phyloP scores from a whole-genome alignment of 1,284 basidiomycete species.

The Mrakiaceae sp. region DNA sequence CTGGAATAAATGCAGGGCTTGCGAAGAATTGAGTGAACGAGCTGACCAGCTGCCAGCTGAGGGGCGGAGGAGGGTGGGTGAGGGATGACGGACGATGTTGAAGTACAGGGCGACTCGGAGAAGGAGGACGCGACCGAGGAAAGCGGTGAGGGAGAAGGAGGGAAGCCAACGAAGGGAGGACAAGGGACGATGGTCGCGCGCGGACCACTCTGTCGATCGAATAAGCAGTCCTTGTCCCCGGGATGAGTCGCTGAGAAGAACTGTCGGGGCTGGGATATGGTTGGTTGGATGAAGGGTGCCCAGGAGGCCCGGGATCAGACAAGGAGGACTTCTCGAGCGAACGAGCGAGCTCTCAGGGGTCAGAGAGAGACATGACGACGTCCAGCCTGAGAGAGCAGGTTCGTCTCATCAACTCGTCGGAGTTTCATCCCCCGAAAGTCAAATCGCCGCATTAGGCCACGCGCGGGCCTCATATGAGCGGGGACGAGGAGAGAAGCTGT shows the following conservation, averaged over 20 bases:
- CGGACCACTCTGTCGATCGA: not conserved
- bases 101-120: no score
- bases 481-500: no score
- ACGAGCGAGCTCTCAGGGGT: not conserved
- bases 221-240: not conserved
- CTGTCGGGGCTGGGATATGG: not conserved
- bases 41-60: no score
- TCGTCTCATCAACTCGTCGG: not conserved
- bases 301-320: not conserved
- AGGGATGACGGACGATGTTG: no score
- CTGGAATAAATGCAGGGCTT: no score
- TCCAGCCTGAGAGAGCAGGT: not conserved
- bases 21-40: no score
- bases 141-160: not conserved
- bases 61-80: no score
- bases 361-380: not conserved
- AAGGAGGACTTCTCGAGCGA: not conserved
- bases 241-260: not conserved
- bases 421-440: not conserved
- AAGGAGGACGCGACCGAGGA: not conserved
- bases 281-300: not conserved
- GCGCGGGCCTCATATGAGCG: no score
- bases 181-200: not conserved
- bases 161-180: not conserved
- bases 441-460: no score